A percentile compares a stretch with the other conserved stretches of the same genome.
These are phyloP conservation scores for Exutisphaerella laricina DNA, from an alignment of 2,329 filamentous ascomycete genomes.

Conservation along the genomic window DNA sequence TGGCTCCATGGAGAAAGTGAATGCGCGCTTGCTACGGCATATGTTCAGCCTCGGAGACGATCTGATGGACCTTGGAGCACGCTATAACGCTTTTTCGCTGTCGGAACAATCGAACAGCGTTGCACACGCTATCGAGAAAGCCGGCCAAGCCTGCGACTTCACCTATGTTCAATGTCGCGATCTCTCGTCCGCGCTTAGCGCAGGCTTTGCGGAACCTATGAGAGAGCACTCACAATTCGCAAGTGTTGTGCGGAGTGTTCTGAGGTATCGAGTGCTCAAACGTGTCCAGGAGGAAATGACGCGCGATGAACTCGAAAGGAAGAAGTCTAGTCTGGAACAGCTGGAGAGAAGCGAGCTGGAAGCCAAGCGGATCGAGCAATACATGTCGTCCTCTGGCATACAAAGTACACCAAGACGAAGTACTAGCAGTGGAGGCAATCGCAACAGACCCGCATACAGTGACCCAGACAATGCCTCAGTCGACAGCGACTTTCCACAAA, in stretches of 20 bases:
- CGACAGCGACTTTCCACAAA: conserved; percentile 92
- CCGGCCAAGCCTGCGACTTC: conserved; percentile 90
- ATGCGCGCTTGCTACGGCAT: conserved; percentile 80
- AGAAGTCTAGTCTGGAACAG: conserved; percentile 72
- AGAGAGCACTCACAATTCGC: conserved; percentile 96
- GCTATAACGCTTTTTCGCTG: conserved; percentile 93
- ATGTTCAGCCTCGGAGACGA: conserved; percentile 78
- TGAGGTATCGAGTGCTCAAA: conserved; percentile 87
- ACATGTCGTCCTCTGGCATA: conserved; percentile 69
- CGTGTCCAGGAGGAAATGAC: conserved; percentile 97
- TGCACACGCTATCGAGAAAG: conserved; percentile 85
- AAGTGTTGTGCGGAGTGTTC: conserved; percentile 80
- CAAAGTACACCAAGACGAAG: conserved; percentile 60
- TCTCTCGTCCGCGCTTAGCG: conserved; percentile 77
- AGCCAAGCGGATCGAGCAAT: conserved; percentile 88
- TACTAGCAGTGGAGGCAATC: conserved; percentile 35
- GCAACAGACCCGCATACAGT: conserved; percentile 21
- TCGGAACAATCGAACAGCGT: conserved; percentile 87
- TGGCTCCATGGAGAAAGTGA: conserved; percentile 95
- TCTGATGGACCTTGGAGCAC: conserved; percentile 86
- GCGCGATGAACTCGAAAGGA: conserved; percentile 84
- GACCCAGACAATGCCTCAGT: conserved; percentile 79
- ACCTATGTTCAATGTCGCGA: conserved; percentile 96
- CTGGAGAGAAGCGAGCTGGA: conserved; percentile 92
- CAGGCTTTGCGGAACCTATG: conserved; percentile 96